Base-by-base conservation (phyloP, 108 stramenopile genomes). In the Nannochloropsis oceanica region DNA sequence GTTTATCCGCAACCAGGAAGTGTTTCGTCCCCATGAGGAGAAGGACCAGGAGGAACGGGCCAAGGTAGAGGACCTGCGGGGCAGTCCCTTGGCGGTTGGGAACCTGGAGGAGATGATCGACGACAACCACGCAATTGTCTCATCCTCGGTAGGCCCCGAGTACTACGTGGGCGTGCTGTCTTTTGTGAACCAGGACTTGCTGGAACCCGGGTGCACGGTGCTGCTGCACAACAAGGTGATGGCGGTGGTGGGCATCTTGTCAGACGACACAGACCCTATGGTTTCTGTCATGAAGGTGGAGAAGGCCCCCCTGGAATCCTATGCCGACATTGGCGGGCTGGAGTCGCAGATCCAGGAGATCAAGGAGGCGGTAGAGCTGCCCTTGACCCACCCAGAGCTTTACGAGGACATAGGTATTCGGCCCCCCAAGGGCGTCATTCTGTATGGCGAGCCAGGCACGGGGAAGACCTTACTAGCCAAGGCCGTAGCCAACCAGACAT, bases 241-340 rank as follows among this genome's bases (percentile, higher is more conserved):
- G 94, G 94, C 94, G 81, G 96, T 99, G 81, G 97, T 99, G 12
- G 99, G 98, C 9, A 96, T 98, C 44, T 90, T 99, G n/a, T 86
- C 92, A 43, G 99, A 99, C 88, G 97, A 99, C 85, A 92, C 95
- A 0, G 99, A 99, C 91, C 97, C 99, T 44, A 96, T 97, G 95
- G 99, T 99, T 13, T 90, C 92, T 13, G 96, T 98, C 81, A 99
- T 99, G 99, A 99, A 99, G 93, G 99, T 99, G 12, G 99, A 99
- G 84, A 97, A 98, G 92, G 97, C 97, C 3, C 99, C 99, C 18
- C 86, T 96, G 26, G 99, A 99, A 87, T 93, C 94, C 73, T 99
- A 99, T 86, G 97, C 97, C 26, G 99, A 99, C 84, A 98, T 99
- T 90, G 98, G 99, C 26, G 99, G 99, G 8, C 88, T 98, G 43